Percentiles rank a stretch among this genome's conserved stretches.
Conservation (phyloP, 108 stramenopile genomes). For the Cyclotella baltica region DNA sequence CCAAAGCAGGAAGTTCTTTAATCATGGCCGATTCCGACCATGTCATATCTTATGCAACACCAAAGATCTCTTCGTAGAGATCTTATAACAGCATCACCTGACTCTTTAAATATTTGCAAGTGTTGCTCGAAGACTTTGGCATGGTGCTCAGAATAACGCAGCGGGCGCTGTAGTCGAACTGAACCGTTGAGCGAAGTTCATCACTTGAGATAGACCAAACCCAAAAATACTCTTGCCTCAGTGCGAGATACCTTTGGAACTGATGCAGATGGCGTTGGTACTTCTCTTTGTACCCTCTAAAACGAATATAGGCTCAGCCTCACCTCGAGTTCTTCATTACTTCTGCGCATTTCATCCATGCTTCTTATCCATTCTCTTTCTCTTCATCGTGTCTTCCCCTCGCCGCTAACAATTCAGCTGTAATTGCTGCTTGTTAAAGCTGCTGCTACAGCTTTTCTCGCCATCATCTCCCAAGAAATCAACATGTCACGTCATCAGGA, state of each 20-base stretch:
- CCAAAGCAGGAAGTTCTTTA: conserved; percentile 66
- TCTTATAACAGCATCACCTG: conserved; percentile 67
- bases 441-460: conserved; percentile 1
- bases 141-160: conserved; percentile 37
- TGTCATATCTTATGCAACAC: conserved; percentile 67
- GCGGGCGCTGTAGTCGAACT: conserved; percentile 30
- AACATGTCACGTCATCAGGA: background rate
- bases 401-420: conserved; percentile 37
- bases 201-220: too few species aligned
- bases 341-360: conserved; percentile 26
- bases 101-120: conserved; percentile 69
- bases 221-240: conserved; percentile 15
- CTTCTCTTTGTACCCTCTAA: conserved; percentile 19
- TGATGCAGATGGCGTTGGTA: conserved; percentile 14
- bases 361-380: conserved; percentile 37
- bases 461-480: conserved; percentile 5
- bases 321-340: conserved; percentile 49
- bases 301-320: conserved; percentile 28
- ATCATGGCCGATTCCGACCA: conserved; percentile 69
- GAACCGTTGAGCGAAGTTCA: conserved; percentile 44
- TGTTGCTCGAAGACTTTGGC: conserved; percentile 61
- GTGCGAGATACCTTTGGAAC: background rate
- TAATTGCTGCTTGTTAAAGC: conserved; percentile 24
- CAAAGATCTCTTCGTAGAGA: conserved; percentile 78
- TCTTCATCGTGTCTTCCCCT: conserved; percentile 54